phyloP scores from a whole-genome alignment of 31 red algal genomes.

The Porphyra umbilicalis region DNA sequence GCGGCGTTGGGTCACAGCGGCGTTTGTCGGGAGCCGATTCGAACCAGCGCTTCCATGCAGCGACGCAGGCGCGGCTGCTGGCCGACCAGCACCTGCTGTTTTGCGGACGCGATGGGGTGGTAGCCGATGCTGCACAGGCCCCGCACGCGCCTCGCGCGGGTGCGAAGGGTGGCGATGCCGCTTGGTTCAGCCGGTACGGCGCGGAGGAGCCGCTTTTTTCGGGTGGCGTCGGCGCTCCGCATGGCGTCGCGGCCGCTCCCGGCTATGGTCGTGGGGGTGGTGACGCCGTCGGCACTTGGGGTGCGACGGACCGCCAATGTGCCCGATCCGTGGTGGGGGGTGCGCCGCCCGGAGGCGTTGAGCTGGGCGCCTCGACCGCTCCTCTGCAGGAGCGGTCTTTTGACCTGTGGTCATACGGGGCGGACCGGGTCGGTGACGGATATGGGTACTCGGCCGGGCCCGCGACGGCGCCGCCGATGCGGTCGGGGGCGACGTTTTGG shows the following conservation, averaged over 20 bases:
- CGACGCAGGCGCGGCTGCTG: neutral
- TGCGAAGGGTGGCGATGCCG: neutral
- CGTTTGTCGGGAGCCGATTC: no score
- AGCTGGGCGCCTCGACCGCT: neutral
- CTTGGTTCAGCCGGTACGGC: neutral
- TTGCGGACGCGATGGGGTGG: neutral
- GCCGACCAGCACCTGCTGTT: neutral
- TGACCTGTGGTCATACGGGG: neutral
- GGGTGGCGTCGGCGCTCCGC: neutral
- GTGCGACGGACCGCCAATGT: neutral
- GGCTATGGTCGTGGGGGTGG: neutral
- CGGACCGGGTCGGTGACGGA: neutral
- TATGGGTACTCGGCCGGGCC: neutral
- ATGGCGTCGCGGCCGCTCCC: neutral
- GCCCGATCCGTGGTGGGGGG: neutral
- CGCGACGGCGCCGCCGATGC: neutral
- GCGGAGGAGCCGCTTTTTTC: neutral
- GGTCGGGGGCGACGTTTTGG: neutral
- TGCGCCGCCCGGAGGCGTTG: neutral
- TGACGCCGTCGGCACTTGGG: neutral
- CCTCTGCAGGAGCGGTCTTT: neutral
- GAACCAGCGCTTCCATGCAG: neutral
- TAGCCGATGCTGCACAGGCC: neutral
- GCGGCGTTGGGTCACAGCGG: no score
- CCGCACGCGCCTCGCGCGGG: neutral